Percentiles rank a stretch among this genome's conserved stretches.
Evolutionary conservation across 495 filamentous ascomycete genomes (phyloP).

Genomic region (Penicillium cinerascens): DNA sequence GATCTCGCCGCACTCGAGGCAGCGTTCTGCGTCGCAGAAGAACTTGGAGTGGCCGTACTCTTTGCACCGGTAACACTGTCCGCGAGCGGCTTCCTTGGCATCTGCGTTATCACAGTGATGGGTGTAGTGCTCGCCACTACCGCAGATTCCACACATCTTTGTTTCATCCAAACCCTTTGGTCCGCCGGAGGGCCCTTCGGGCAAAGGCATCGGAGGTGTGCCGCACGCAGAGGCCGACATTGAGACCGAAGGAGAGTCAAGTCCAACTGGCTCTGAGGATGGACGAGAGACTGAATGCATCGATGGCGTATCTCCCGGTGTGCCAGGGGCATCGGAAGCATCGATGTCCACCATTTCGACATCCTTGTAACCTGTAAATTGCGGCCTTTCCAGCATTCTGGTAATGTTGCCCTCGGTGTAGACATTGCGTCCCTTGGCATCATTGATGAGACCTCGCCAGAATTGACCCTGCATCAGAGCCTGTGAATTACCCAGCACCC

Average conservation of each 20-base stretch:
- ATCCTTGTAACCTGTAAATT: conserved; percentile 45
- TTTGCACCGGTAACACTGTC: conserved; percentile 46
- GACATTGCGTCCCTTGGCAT: conserved; percentile 68
- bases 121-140: conserved; percentile 46
- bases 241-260: conserved; percentile 24
- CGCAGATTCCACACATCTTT: conserved; percentile 44
- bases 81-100: conserved; percentile 32
- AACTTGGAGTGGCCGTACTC: conserved; percentile 35
- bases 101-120: conserved; percentile 47
- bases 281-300: conserved; percentile 25
- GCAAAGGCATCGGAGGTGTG: conserved; percentile 21
- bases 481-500: conserved; percentile 88
- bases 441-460: conserved; percentile 79
- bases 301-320: conserved; percentile 9
- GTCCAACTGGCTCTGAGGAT: conserved; percentile 21
- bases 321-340: background rate
- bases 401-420: conserved; percentile 72
- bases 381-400: conserved; percentile 46
- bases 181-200: conserved; percentile 46
- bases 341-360: conserved; percentile 47
- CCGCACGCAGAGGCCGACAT: conserved; percentile 25
- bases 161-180: conserved; percentile 40
- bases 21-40: conserved; percentile 41
- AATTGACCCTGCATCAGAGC: conserved; percentile 82
- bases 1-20: conserved; percentile 44